Conservation (phyloP, 352 stramenopile species). For the Globisporangium spinosum region DNA sequence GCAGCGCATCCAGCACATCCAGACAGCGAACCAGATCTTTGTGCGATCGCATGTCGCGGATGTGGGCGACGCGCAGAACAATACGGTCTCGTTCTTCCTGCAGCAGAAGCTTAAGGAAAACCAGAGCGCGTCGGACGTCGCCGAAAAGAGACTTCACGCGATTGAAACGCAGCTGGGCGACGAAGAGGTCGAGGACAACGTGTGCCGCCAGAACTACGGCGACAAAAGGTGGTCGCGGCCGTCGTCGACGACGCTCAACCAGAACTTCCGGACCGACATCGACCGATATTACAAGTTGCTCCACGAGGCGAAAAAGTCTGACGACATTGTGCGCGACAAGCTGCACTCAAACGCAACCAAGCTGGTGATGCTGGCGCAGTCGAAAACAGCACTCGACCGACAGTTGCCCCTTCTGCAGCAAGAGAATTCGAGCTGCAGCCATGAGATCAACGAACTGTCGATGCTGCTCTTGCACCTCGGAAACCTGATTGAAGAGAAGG, state of each 20-base stretch:
- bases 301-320: constrained; percentile 64
- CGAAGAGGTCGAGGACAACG: constrained; percentile 67
- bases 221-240: constrained; percentile 48
- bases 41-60: constrained; percentile 17
- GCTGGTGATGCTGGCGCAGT: constrained; percentile 37
- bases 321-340: constrained; percentile 58
- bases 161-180: constrained; percentile 49
- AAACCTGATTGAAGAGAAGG: constrained; percentile 54
- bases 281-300: constrained; percentile 75
- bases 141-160: constrained; percentile 51
- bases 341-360: constrained; percentile 31
- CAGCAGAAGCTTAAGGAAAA: constrained; percentile 53
- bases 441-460: constrained; percentile 47
- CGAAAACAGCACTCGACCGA: constrained; percentile 53
- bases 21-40: constrained; percentile 22
- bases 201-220: constrained; percentile 67
- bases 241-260: constrained; percentile 47
- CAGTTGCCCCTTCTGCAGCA: constrained; percentile 45
- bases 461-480: constrained; percentile 49
- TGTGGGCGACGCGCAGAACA: constrained; percentile 14
- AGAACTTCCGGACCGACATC: constrained; percentile 58
- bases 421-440: constrained; percentile 50
- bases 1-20: constrained; percentile 51
- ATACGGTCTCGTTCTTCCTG: constrained; percentile 34
- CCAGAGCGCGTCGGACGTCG: constrained; percentile 39